These are phyloP conservation scores for Coemansia erecta DNA, from an alignment of 192 early-diverging fungal genomes.

Conservation along the genomic window DNA sequence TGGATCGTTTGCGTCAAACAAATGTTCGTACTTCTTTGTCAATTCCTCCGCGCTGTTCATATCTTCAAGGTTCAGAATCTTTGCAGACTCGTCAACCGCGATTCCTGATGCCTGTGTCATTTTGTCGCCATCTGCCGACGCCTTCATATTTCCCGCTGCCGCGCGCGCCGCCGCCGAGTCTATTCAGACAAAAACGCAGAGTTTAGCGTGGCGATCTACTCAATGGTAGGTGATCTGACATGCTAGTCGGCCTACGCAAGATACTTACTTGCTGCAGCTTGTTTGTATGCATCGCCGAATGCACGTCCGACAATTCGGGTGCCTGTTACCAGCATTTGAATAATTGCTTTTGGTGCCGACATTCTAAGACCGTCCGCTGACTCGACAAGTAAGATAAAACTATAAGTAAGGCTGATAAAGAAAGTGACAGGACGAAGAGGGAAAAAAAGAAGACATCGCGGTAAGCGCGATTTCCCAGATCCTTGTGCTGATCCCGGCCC, in stretches of 20 bases:
- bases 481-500: too few species aligned
- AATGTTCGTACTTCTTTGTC: slow-evolving; percentile 75
- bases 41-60: slow-evolving; percentile 59
- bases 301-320: slow-evolving; percentile 84
- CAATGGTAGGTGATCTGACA: neutral
- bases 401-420: neutral
- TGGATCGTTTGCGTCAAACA: slow-evolving; percentile 86
- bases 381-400: neutral
- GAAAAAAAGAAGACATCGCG: neutral
- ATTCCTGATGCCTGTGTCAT: slow-evolving; percentile 78
- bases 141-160: slow-evolving; percentile 64
- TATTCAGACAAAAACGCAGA: slow-evolving; percentile 18
- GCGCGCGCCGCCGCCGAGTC: slow-evolving; percentile 66
- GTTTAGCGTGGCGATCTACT: neutral
- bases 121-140: slow-evolving; percentile 57
- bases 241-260: neutral
- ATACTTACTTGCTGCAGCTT: slow-evolving; percentile 79
- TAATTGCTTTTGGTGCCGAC: slow-evolving; percentile 69
- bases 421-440: neutral
- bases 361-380: slow-evolving; percentile 13
- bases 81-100: slow-evolving; percentile 83
- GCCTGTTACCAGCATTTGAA: slow-evolving; percentile 75
- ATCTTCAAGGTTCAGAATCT: slow-evolving; percentile 85
- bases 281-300: slow-evolving; percentile 89
- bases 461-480: too few species aligned